These are phyloP conservation scores for Alloteropsis angusta DNA, from an alignment of 202 grass and related monocot species.

Conservation along the genomic window DNA sequence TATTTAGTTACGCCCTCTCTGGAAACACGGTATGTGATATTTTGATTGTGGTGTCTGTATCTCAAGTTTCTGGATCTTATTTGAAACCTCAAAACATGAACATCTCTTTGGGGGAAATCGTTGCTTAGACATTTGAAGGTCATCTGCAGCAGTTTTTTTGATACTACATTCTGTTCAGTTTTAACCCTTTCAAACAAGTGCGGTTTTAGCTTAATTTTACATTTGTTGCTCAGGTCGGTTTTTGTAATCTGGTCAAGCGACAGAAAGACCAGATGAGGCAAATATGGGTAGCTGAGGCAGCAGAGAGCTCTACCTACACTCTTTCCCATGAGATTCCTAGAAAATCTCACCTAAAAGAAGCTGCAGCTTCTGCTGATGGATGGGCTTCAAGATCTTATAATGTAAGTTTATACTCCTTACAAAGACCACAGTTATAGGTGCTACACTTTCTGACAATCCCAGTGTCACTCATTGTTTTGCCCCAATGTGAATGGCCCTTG, in stretches of 20 bases:
- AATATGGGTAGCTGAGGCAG: constrained; percentile 85
- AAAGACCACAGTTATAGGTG: background rate
- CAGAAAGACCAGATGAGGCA: constrained; percentile 68
- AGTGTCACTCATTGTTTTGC: constrained; percentile 8
- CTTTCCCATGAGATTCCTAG: constrained; percentile 50
- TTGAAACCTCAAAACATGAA: constrained; percentile 4
- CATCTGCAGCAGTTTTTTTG: background rate
- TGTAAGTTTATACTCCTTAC: constrained; percentile 41
- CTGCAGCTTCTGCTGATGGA: constrained; percentile 40
- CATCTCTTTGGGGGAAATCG: background rate
- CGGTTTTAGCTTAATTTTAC: constrained; percentile 10
- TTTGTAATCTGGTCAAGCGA: constrained; percentile 79
- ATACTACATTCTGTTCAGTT: background rate
- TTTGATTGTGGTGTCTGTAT: background rate
- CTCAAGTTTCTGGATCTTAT: constrained; percentile 1
- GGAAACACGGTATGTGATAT: constrained; percentile 64
- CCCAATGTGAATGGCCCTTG: constrained; percentile 11
- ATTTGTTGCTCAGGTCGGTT: constrained; percentile 67
- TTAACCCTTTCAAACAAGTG: constrained; percentile 19
- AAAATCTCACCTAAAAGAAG: constrained; percentile 68
- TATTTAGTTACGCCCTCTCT: constrained; percentile 59
- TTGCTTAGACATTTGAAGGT: background rate
- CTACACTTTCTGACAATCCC: constrained; percentile 3
- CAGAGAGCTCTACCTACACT: constrained; percentile 48
- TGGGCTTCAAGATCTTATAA: constrained; percentile 61